Base-by-base conservation (phyloP, 1,139 yeast species). In the Casaregolazyma lundiana region DNA sequence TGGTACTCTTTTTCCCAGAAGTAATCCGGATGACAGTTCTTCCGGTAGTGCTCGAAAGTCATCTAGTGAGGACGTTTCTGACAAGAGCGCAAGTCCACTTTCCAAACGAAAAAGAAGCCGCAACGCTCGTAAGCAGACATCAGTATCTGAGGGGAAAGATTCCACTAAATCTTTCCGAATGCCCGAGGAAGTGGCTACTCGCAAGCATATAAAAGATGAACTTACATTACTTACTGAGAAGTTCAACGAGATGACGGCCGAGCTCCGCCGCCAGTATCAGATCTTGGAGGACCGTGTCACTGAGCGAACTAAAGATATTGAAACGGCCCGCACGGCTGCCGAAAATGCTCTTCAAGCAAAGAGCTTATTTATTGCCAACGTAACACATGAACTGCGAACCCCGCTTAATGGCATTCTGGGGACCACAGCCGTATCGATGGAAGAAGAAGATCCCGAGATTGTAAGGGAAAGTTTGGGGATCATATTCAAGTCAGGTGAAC, bases 371-470 rank as follows among this genome's bases (percentile, higher is more conserved):
- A 88, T 89, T 60, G 97, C 97, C 4, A 92, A 90, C 63, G 89
- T 92, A 34, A 89, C 97, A 0, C 97, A 92, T 63, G 98, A 92
- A 67, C 74, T 92, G 60, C 75, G 97, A 55, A 92, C 98, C 0
- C 98, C 98, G 1, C 71, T 92, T 56, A 92, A 92, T 65, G 98
- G 97, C 62, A 92, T 89, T 35, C 69, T 89, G 47, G 97, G 97
- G 50, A 87, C 89, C 95, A 85, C 96, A 0, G 83, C 95, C 2
- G 85, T 89, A 50, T 92, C 96, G 5, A 83, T 87, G 88, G 92
- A 85, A 29, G 96, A 87, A 62, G 71, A 73, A 15, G 92, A 88
- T 57, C 74, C 74, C 2, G 65, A 71, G n/a, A 78, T 80, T 53
- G 78, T 86, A n/a, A 81, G 84, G 55, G 84, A 82, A 36, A 75